These are phyloP conservation scores for Fusarium nisikadoi DNA, from an alignment of 2,329 filamentous ascomycete genomes.

Conservation along the genomic window DNA sequence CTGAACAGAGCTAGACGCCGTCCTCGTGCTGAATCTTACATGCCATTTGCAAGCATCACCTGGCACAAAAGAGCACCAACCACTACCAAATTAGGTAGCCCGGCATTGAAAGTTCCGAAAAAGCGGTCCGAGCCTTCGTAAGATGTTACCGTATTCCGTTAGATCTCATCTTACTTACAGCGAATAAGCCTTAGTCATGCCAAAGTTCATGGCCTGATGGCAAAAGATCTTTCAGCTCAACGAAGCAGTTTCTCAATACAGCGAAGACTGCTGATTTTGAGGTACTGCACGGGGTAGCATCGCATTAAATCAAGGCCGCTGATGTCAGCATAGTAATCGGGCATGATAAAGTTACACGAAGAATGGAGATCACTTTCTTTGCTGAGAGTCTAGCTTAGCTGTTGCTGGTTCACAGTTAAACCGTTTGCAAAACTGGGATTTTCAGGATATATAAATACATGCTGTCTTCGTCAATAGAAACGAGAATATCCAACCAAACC, in stretches of 20 bases:
- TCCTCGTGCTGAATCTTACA: no score
- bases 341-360: neutral
- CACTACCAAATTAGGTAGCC: neutral
- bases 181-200: neutral
- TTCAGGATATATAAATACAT: neutral
- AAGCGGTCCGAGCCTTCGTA: neutral
- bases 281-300: neutral
- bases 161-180: neutral
- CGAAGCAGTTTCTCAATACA: neutral
- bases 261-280: neutral
- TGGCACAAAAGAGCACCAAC: neutral
- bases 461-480: rapidly evolving
- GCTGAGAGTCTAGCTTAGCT: neutral
- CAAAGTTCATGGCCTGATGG: rapidly evolving
- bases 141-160: neutral
- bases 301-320: neutral
- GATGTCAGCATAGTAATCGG: neutral
- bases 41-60: no score
- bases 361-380: rapidly evolving
- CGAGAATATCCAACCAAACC: no score
- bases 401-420: neutral
- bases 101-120: neutral
- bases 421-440: rapidly evolving
- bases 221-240: neutral
- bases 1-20: no score